Conservation (phyloP, 805 yeast genomes). For the Saccharomycopsis selenospora region DNA sequence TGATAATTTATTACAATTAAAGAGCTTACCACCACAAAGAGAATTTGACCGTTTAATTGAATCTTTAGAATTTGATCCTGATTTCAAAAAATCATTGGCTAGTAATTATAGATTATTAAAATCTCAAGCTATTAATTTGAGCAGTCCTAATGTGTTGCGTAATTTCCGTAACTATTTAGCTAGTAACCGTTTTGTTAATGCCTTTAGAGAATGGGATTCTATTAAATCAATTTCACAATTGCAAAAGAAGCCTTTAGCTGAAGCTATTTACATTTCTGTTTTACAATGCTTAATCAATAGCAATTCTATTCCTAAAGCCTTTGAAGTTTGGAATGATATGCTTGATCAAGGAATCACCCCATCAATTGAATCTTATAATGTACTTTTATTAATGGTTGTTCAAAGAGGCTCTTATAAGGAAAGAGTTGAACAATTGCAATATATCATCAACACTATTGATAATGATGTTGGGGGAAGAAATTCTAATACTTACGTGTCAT, state of each 20-base stretch:
- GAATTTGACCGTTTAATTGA: background rate
- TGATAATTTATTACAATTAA: background rate
- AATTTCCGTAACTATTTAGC: slow-evolving; percentile 21
- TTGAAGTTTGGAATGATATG: slow-evolving; percentile 46
- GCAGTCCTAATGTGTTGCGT: slow-evolving; percentile 15
- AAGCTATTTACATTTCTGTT: slow-evolving; percentile 34
- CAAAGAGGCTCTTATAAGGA: slow-evolving; percentile 24
- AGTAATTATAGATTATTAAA: background rate
- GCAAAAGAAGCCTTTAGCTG: slow-evolving; percentile 32
- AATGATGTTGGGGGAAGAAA: slow-evolving; percentile 30
- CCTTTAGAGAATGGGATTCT: slow-evolving; percentile 20
- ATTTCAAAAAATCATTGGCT: background rate
- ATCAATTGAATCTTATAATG: slow-evolving; percentile 50
- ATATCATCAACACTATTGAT: slow-evolving; percentile 30
- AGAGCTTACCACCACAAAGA: background rate
- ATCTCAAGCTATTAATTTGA: slow-evolving; percentile 1
- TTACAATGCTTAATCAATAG: slow-evolving; percentile 41
- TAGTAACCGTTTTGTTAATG: slow-evolving; percentile 19
- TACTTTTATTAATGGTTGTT: slow-evolving; percentile 43
- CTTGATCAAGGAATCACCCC: slow-evolving; percentile 34
- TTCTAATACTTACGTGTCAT: slow-evolving; percentile 40
- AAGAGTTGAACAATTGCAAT: slow-evolving; percentile 33
- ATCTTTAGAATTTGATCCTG: background rate
- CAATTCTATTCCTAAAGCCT: slow-evolving; percentile 32
- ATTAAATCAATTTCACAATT: slow-evolving; percentile 24